Evolutionary conservation across 805 yeast genomes (phyloP), one percentile per base, ranked within the genome.

Genomic region (Pichia manshurica): DNA sequence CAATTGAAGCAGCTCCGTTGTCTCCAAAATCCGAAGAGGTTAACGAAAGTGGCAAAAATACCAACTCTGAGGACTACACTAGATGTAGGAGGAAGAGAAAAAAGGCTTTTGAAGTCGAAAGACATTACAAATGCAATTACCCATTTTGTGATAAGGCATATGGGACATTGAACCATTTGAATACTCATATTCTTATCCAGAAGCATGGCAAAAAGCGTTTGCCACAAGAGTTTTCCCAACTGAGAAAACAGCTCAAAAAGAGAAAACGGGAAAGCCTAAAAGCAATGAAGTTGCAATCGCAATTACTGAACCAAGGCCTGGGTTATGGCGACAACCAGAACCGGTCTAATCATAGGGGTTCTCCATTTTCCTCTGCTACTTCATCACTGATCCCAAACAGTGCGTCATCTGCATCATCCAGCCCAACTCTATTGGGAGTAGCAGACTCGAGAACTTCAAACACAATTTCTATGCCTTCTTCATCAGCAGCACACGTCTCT

Each of bases 101-200:
- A 44, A 73, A 72, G 48, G 77, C 73, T 42, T 72, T 74, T 46
- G 82, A 79, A 56, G 76, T 79, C 56, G 80, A 75, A 50, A 68
- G 84, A 41, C 54, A 77, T 4, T 78, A 78, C 59, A 65, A 63
- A 20, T 78, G 84, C 58, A 75, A 67, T 45, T 71, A 57, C 53
- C 61, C 63, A 22, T 67, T 66, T 10, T 79, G 84, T 50, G 61
- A 66, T 7, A 79, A 79, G 61, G 74, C 77, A 8, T 78, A 78
- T 55, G 84, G 84, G 13, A 79, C 84, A 4, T 66, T 78, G 36
- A 78, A 79, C 57, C 84, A 78, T 57, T 62, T 78, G 32, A 78
- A 78, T 54, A 78, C 81, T 13, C 84, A 78, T 56, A 74, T 78
- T 33, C 56, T 68, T 1, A 66, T 74, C 52, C 81, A 79, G 49